Evolutionary conservation across 1,139 yeast genomes (phyloP).

Genomic region (Taphrina sp.): DNA sequence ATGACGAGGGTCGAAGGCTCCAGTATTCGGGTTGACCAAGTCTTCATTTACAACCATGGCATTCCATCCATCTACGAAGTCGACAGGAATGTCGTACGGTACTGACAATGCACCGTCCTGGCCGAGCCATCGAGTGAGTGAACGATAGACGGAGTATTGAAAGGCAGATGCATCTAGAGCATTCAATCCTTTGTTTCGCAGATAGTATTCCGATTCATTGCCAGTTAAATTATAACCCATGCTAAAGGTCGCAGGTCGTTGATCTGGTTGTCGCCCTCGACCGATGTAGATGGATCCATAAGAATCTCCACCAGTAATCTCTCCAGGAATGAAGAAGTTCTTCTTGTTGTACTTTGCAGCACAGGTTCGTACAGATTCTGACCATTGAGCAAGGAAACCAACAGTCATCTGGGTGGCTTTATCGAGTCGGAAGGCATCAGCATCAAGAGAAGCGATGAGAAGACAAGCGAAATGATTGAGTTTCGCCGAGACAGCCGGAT

Average conservation of each 20-base stretch:
- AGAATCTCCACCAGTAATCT: constrained; percentile 34
- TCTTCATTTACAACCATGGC: constrained; percentile 33
- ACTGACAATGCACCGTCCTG: constrained; percentile 32
- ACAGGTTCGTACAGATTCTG: constrained; percentile 29
- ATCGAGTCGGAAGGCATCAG: constrained; percentile 36
- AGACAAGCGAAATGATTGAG: constrained; percentile 33
- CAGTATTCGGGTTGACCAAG: constrained; percentile 33
- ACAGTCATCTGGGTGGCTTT: constrained; percentile 36
- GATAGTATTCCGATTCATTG: constrained; percentile 21
- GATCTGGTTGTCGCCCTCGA: constrained; percentile 35
- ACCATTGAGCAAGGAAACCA: constrained; percentile 34
- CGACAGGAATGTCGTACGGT: constrained; percentile 22
- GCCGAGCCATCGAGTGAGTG: constrained; percentile 30
- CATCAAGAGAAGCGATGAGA: constrained; percentile 33
- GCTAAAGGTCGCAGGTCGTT: constrained; percentile 12
- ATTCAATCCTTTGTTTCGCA: constrained; percentile 12
- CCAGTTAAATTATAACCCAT: constrained; percentile 29
- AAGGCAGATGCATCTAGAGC: constrained; percentile 35
- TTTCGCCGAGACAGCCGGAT: constrained; percentile 30
- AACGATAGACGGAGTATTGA: constrained; percentile 33
- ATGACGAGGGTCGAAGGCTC: constrained; percentile 33
- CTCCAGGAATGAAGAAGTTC: constrained; percentile 35
- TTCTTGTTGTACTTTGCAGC: constrained; percentile 30
- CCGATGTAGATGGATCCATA: constrained; percentile 34
- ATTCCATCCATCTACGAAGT: constrained; percentile 32